Percentiles rank a stretch among this genome's conserved stretches.
These are phyloP conservation scores for Decorospora gaudefroyi DNA, from an alignment of 2,329 filamentous ascomycete species.

Conservation along the genomic window DNA sequence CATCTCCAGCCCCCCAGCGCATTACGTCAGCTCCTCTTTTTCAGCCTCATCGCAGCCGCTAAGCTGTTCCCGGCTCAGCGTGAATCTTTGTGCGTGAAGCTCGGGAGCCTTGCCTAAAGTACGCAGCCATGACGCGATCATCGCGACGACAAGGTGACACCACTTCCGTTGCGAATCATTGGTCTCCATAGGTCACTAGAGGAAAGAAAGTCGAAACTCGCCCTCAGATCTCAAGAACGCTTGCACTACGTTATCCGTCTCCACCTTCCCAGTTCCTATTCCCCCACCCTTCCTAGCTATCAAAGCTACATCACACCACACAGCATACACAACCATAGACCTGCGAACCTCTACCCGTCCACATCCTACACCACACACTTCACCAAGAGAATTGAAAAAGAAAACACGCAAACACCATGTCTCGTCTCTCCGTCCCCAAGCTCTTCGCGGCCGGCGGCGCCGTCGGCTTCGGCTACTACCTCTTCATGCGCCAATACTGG, in stretches of 20 bases:
- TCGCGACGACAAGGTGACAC: conserved; percentile 25
- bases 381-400: conserved; percentile 1
- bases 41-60: conserved; percentile 27
- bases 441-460: conserved; percentile 46
- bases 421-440: conserved; percentile 43
- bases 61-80: neutral
- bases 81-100: conserved; percentile 5
- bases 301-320: neutral
- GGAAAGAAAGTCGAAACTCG: conserved; percentile 1
- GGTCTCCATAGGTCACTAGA: conserved; percentile 1
- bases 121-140: conserved; percentile 40
- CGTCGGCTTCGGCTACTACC: conserved; percentile 45
- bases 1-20: conserved; percentile 8
- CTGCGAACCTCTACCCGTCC: conserved; percentile 1
- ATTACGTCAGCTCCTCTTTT: conserved; percentile 22
- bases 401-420: conserved; percentile 24
- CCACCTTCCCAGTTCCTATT: conserved; percentile 3
- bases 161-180: conserved; percentile 13
- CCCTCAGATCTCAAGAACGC: conserved; percentile 5
- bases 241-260: conserved; percentile 10
- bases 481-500: conserved; percentile 47
- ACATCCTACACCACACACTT: conserved; percentile 2
- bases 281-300: neutral
- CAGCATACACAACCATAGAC: neutral
- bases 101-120: conserved; percentile 27